Evolutionary conservation across 306 rosid genomes (phyloP).

Genomic region (Bauhinia variegata): DNA sequence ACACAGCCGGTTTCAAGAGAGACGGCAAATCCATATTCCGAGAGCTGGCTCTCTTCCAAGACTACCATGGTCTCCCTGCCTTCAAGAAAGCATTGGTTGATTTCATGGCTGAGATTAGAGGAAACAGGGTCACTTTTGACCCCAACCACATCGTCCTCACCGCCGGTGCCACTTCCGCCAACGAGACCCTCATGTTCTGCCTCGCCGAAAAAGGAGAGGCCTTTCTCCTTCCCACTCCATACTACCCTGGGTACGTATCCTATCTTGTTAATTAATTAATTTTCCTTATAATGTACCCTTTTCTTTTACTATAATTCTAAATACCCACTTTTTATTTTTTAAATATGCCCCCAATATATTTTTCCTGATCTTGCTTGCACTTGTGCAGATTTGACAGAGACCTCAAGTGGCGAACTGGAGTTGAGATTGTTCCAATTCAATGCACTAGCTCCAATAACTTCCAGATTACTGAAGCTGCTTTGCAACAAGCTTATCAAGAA

Average conservation of each 20-base stretch:
- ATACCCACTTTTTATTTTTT: background rate
- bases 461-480: conserved; percentile 67
- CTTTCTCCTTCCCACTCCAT: conserved; percentile 85
- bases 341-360: conserved; percentile 15
- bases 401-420: conserved; percentile 83
- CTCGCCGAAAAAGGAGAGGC: conserved; percentile 75
- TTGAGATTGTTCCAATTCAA: conserved; percentile 78
- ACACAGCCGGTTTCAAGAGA: conserved; percentile 69
- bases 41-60: conserved; percentile 95
- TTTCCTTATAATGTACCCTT: background rate
- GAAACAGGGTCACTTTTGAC: conserved; percentile 64
- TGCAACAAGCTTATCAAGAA: conserved; percentile 56
- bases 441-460: conserved; percentile 77
- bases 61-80: conserved; percentile 83
- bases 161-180: conserved; percentile 89
- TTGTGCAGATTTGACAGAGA: conserved; percentile 78
- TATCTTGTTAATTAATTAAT: background rate
- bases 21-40: conserved; percentile 80
- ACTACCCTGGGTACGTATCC: conserved; percentile 76
- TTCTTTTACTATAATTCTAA: background rate
- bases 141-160: conserved; percentile 70
- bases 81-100: conserved; percentile 84
- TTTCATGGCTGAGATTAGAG: conserved; percentile 82
- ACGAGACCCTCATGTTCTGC: conserved; percentile 87
- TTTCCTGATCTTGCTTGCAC: conserved; percentile 44